Evolutionary conservation across 768 basidiomycete genomes (phyloP), one percentile per base, ranked within the genome.

Genomic region (Boletus sensibilis): DNA sequence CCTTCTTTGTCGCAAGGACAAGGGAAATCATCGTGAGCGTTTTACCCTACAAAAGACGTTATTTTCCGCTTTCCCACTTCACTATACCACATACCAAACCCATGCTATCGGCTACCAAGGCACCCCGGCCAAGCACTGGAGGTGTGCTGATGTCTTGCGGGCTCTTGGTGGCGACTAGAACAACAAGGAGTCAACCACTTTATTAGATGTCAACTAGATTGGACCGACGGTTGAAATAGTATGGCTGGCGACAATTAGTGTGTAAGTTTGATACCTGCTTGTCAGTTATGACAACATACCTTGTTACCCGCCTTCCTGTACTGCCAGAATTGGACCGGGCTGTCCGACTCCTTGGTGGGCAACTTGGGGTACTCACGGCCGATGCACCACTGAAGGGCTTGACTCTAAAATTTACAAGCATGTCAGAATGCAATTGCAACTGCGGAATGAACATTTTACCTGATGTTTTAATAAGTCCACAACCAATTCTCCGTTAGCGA

Each of bases 251-350:
- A 42, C 14, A 25, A 14, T 47, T 18, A 52, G 41, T 46, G 9
- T 40, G 4, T 46, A 35, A 6, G 13, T 11, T 45, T 23, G 8
- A 35, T 21, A 10, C 33, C 20, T 29, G 8, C 39, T 46, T 9
- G 25, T 34, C 12, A 55, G 25, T 31, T 16, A n/a, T 21, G 20
- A 37, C 10, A 16, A 61, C 76, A 18, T 55, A 85, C 90, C 76
- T 87, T 84, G 47, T 68, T 65, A 0, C 76, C 79, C 29, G 70
- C 75, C 65, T 81, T 86, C 64, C 74, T 81, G 29, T 86, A 70
- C 64, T 92, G 86, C 94, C 94, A 97, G 64, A 97, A 94, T 69
- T 96, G 94, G 1, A 93, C 89, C 0, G 92, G 87, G 35, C 78
- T 80, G 55, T 94, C 92, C 0, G 70, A 68, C 48, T 85, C 83